These are phyloP conservation scores for Solanum medicagineum DNA, from an alignment of 257 asterid species.

Conservation along the genomic window DNA sequence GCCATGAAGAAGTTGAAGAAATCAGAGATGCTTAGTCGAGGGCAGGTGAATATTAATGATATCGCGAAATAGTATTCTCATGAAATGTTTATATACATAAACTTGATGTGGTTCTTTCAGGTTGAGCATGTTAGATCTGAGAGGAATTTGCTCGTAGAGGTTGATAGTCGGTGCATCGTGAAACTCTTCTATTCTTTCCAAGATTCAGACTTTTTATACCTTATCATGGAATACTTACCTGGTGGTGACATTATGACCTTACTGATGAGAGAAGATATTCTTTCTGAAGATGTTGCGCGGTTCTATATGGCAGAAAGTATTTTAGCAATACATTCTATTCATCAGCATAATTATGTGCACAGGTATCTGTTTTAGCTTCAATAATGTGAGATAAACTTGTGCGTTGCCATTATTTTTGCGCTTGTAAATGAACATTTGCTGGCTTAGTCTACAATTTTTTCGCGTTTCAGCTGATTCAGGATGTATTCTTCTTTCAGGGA, in stretches of 20 bases:
- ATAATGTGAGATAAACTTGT: too few species aligned
- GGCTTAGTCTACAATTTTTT: constrained; percentile 15
- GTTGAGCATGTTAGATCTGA: constrained; percentile 99
- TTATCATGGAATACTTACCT: constrained; percentile 95
- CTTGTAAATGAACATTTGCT: neutral
- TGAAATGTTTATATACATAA: neutral
- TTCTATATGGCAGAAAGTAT: constrained; percentile 91
- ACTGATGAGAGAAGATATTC: constrained; percentile 83
- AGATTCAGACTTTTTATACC: constrained; percentile 84
- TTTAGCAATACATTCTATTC: constrained; percentile 87
- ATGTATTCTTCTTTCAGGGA: constrained; percentile 43
- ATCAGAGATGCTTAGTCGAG: constrained; percentile 95
- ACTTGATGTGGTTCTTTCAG: constrained; percentile 15
- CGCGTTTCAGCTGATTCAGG: constrained; percentile 5
- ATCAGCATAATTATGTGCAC: constrained; percentile 86
- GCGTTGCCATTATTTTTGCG: neutral
- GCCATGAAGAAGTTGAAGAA: constrained; percentile 96
- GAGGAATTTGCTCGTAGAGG: constrained; percentile 97
- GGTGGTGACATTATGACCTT: constrained; percentile 99
- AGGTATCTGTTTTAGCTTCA: constrained; percentile 21
- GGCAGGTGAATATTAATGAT: constrained; percentile 51
- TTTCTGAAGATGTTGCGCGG: constrained; percentile 81
- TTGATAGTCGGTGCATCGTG: constrained; percentile 94
- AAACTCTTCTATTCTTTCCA: constrained; percentile 90
- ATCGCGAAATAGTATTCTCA: neutral